Conservation (phyloP, 805 yeast species). For the Wickerhamia fluorescens region DNA sequence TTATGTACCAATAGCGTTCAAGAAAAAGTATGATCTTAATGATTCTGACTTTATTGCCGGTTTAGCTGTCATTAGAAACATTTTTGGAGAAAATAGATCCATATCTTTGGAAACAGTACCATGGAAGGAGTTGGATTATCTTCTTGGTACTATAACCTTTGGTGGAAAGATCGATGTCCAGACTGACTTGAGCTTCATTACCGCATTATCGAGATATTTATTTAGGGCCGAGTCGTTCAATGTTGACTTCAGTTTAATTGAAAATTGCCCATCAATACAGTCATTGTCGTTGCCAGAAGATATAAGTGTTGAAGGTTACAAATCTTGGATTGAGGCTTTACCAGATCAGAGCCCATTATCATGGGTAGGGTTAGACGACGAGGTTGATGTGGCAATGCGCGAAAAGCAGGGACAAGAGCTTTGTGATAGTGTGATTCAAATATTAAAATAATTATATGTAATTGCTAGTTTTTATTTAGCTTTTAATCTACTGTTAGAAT, state of each 20-base stretch:
- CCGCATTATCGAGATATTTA: constrained; percentile 24
- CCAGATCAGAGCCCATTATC: constrained; percentile 48
- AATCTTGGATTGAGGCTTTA: constrained; percentile 43
- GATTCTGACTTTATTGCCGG: constrained; percentile 63
- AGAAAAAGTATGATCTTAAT: constrained; percentile 57
- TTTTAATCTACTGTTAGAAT: no score
- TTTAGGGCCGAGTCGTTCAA: constrained; percentile 37
- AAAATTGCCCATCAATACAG: constrained; percentile 10
- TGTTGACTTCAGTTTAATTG: constrained; percentile 35
- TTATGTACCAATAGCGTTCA: constrained; percentile 58
- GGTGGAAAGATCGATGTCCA: constrained; percentile 54
- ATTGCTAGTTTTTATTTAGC: not conserved
- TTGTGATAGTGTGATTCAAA: constrained; percentile 7
- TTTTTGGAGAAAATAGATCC: not conserved
- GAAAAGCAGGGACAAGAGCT: constrained; percentile 14
- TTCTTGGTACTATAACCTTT: constrained; percentile 51
- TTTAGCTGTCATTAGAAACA: constrained; percentile 25
- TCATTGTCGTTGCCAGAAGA: constrained; percentile 44
- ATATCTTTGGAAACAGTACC: constrained; percentile 32
- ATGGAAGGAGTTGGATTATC: constrained; percentile 44
- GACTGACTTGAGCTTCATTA: constrained; percentile 34
- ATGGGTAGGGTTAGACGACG: constrained; percentile 47
- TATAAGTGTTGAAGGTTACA: constrained; percentile 22
- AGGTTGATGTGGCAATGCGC: constrained; percentile 30
- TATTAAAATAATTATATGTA: not conserved